These are phyloP conservation scores for Phytophthora pistaciae DNA, from an alignment of 352 stramenopile species.

Conservation along the genomic window DNA sequence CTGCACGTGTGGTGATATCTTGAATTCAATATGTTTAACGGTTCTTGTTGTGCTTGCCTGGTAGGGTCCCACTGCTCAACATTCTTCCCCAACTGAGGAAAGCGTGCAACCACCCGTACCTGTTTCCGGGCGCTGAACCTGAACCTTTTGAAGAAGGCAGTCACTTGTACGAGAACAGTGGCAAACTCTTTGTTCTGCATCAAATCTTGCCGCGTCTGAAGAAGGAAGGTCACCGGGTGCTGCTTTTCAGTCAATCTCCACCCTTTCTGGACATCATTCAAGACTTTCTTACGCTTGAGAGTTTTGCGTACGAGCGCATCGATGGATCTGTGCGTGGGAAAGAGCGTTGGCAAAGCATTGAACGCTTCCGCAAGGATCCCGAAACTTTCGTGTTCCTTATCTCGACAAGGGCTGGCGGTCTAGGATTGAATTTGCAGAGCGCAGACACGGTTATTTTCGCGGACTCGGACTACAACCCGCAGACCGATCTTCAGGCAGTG, in stretches of 20 bases:
- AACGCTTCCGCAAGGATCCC: slow-evolving; percentile 84
- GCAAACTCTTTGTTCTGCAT: slow-evolving; percentile 89
- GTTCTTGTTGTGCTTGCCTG: slow-evolving; percentile 4
- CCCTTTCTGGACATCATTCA: slow-evolving; percentile 85
- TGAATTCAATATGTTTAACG: slow-evolving; percentile 10
- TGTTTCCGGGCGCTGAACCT: slow-evolving; percentile 89
- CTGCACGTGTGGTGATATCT: neutral
- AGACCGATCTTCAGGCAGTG: slow-evolving; percentile 76
- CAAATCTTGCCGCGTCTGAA: slow-evolving; percentile 83
- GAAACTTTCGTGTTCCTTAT: slow-evolving; percentile 92
- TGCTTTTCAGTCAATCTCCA: slow-evolving; percentile 85
- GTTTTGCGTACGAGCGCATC: slow-evolving; percentile 82
- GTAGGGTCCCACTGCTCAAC: slow-evolving; percentile 94
- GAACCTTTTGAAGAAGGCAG: slow-evolving; percentile 79
- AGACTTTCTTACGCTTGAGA: slow-evolving; percentile 79
- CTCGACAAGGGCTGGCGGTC: slow-evolving; percentile 74
- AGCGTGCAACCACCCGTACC: slow-evolving; percentile 90
- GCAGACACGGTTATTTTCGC: slow-evolving; percentile 87
- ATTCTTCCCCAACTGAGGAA: slow-evolving; percentile 96
- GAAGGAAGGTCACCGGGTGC: slow-evolving; percentile 83
- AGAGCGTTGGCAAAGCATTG: slow-evolving; percentile 84
- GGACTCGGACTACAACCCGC: slow-evolving; percentile 85
- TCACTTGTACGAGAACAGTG: slow-evolving; percentile 82
- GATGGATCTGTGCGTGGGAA: slow-evolving; percentile 81
- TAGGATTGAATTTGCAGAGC: slow-evolving; percentile 81